Conservation (phyloP, 257 asterid species). For the Solanum ossicruentum region DNA sequence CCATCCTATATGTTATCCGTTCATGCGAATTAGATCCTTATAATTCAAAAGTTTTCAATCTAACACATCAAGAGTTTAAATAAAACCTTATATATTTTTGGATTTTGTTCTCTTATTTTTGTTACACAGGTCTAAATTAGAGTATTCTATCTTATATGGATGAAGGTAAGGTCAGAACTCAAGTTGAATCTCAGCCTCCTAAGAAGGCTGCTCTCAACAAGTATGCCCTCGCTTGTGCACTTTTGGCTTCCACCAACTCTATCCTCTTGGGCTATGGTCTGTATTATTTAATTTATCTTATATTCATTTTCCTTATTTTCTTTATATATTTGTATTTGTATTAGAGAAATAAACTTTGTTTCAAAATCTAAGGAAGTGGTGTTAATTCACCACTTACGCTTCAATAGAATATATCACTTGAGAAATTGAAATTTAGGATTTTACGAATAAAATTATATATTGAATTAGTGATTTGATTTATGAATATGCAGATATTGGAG, state of each 20-base stretch:
- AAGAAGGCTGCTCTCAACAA: conserved; percentile 24
- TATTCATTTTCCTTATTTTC: too few species aligned
- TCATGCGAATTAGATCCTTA: not conserved
- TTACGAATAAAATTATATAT: not conserved
- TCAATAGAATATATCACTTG: too few species aligned
- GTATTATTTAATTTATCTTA: not conserved
- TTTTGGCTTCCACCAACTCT: conserved; percentile 77
- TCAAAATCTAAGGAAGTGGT: not conserved
- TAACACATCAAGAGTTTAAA: not conserved
- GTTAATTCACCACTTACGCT: not conserved
- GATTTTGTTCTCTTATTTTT: not conserved
- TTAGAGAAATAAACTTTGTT: not conserved
- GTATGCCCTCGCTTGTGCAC: conserved; percentile 57
- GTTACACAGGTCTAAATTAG: not conserved
- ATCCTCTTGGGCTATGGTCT: conserved; percentile 78
- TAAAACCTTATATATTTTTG: not conserved
- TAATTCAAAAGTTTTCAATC: not conserved
- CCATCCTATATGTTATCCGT: not conserved
- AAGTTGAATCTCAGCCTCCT: not conserved
- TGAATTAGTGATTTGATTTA: not conserved
- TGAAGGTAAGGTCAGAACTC: not conserved
- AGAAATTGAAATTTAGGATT: not conserved
- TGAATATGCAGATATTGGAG: conserved; percentile 52
- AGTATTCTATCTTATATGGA: not conserved
- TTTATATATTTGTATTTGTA: not conserved